These are phyloP conservation scores for Debaryomyces maramus DNA, from an alignment of 805 yeast genomes.

Conservation along the genomic window DNA sequence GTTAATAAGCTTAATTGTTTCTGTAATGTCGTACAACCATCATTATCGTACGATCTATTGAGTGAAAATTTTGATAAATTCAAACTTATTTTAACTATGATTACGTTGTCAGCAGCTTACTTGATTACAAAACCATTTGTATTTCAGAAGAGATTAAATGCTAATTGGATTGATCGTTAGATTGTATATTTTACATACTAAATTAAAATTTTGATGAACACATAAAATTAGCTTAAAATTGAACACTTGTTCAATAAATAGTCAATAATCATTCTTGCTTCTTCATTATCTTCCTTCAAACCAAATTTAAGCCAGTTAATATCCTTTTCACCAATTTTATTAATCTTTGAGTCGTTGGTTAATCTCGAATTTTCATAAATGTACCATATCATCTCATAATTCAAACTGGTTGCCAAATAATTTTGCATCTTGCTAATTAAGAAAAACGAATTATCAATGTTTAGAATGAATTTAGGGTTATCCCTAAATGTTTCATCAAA, in stretches of 20 bases:
- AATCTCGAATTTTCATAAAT: constrained; percentile 27
- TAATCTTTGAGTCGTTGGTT: constrained; percentile 2
- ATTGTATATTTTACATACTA: constrained; percentile 2
- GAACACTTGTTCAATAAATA: constrained; percentile 19
- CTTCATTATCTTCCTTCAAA: constrained; percentile 16
- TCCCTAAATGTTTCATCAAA: constrained; percentile 19
- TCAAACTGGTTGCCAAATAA: constrained; percentile 35
- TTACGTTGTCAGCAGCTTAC: constrained; percentile 47
- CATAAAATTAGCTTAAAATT: constrained; percentile 15
- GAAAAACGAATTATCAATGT: constrained; percentile 20
- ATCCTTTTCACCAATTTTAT: constrained; percentile 3
- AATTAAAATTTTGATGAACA: background rate
- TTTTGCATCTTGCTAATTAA: constrained; percentile 35
- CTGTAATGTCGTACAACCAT: constrained; percentile 77
- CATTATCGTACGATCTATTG: constrained; percentile 78
- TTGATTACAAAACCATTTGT: constrained; percentile 59
- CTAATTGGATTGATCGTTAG: constrained; percentile 47
- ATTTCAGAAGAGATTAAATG: constrained; percentile 50
- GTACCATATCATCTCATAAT: constrained; percentile 41
- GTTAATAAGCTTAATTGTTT: constrained; percentile 64
- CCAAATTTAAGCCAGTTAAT: constrained; percentile 33
- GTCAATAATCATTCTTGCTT: constrained; percentile 16
- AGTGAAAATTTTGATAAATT: constrained; percentile 64
- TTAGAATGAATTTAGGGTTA: constrained; percentile 7
- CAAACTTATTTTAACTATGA: constrained; percentile 62